phyloP scores from a whole-genome alignment of 2,329 filamentous ascomycete species.

The Monosporascus cannonballus region DNA sequence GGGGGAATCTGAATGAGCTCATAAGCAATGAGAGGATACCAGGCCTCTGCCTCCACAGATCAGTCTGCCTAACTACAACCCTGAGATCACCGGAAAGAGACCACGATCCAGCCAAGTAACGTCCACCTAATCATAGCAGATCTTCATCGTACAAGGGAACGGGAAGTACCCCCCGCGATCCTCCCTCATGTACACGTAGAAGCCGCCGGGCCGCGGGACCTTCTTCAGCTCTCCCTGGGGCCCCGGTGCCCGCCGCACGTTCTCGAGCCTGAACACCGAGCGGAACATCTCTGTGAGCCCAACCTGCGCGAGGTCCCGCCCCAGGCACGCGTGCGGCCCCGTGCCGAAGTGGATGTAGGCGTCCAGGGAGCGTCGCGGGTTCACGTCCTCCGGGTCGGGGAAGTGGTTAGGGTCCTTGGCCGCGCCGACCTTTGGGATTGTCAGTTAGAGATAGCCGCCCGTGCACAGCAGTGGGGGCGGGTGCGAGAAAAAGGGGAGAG shows the following conservation, averaged over 20 bases:
- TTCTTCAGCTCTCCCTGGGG: conserved; percentile 63
- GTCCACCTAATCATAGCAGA: conserved; percentile 21
- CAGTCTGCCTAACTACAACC: not conserved
- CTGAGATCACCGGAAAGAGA: not conserved
- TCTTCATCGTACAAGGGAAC: conserved; percentile 31
- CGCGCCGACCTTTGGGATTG: conserved; percentile 31
- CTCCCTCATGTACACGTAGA: conserved; percentile 58
- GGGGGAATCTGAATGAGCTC: too few relatives aligned
- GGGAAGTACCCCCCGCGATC: conserved; percentile 54
- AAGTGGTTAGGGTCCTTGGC: conserved; percentile 53
- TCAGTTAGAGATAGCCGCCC: too few relatives aligned
- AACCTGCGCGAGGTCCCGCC: conserved; percentile 52
- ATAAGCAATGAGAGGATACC: too few relatives aligned
- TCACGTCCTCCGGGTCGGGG: conserved; percentile 54
- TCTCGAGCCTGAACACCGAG: conserved; percentile 54
- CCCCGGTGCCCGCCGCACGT: conserved; percentile 55
- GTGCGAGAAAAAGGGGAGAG: not conserved
- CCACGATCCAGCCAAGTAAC: not conserved
- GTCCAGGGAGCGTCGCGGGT: conserved; percentile 56
- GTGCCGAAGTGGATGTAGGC: conserved; percentile 59
- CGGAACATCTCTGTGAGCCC: conserved; percentile 65
- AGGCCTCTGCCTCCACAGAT: not conserved
- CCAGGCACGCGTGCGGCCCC: conserved; percentile 58
- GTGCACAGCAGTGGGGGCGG: not conserved
- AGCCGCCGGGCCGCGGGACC: conserved; percentile 48